A percentile compares a stretch with the other conserved stretches of the same genome.
Conservation (phyloP, 2,329 filamentous ascomycete species). For the Ampelomyces quisqualis region DNA sequence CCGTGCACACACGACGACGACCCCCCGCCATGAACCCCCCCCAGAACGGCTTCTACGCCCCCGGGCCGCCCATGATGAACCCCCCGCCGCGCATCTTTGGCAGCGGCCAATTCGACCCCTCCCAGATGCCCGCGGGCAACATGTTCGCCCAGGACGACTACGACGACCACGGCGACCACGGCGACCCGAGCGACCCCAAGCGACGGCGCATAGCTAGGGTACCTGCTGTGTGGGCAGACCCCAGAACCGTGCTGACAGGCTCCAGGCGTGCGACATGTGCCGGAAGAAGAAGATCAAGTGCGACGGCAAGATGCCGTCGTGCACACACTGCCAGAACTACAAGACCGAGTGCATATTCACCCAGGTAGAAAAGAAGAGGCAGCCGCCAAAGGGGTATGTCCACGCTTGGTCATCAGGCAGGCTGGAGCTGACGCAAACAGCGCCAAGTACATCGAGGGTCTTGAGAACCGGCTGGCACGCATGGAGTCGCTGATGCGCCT, state of each 20-base stretch:
- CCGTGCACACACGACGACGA: no score
- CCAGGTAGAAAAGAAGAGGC: conserved; percentile 97
- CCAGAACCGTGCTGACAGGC: conserved; percentile 22
- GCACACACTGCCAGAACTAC: conserved; percentile 95
- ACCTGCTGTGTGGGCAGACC: conserved; percentile 30
- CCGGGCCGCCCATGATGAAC: conserved; percentile 41
- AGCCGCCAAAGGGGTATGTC: conserved; percentile 84
- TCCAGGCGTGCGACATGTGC: conserved; percentile 91
- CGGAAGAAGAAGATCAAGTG: conserved; percentile 97
- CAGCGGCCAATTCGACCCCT: conserved; percentile 39
- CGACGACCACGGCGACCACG: conserved; percentile 49
- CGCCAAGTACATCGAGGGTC: conserved; percentile 95
- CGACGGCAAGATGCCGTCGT: conserved; percentile 91
- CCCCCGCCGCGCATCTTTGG: conserved; percentile 46
- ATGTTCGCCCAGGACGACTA: conserved; percentile 53
- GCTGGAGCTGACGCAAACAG: conserved; percentile 48
- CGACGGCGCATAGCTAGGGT: conserved; percentile 84
- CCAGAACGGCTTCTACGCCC: conserved; percentile 37
- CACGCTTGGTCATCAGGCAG: neutral
- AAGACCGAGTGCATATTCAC: conserved; percentile 98
- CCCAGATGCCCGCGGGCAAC: conserved; percentile 38
- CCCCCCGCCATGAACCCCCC: conserved; percentile 35
- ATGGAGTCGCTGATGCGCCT: conserved; percentile 91
- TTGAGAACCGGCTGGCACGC: conserved; percentile 90
- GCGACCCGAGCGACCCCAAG: conserved; percentile 72